Evolutionary conservation across 1,139 yeast species (phyloP), one percentile per base, ranked within the genome.

Genomic region (Geotrichum candidum): DNA sequence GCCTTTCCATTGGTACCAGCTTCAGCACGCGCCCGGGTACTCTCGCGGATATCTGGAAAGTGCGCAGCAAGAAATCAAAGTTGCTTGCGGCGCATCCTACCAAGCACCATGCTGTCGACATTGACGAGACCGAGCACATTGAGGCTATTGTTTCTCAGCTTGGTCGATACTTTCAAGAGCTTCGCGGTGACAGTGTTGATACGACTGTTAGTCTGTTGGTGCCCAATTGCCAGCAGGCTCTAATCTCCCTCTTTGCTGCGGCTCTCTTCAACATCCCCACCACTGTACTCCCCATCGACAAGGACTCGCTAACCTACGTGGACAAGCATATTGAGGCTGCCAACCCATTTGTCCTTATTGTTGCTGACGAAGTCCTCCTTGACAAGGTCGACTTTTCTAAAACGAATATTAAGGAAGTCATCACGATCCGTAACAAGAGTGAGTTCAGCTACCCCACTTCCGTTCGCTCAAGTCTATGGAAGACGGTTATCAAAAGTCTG

Each of bases 31-130:
- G 89, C 56, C 84, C 84, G 65, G 90, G 90, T 4, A 82, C 80
- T 64, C 70, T 85, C 60, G 74, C 78, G 65, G 90, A 86, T 70
- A 72, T 85, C 2, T 86, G 88, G 87, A 76, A 61, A 50, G 59
- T 73, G 60, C 67, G 68, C 60, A 61, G 59, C 25, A 63, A 56
- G 51, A 58, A 56, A 54, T 56, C 55, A 7, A 29, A 38, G 38
- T 27, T 56, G n/a, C 27, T 38, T 15, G 41, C 55, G 2, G 51
- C 45, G 27, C 54, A 56, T 41, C 45, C 45, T 18, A 38, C 54
- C 6, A 41, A 41, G 22, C 18, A n/a, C 22, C 23, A 41, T n/a
- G 48, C 51, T 10, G 15, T 51, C 11, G 23, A 35, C 2, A 41
- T 41, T 9, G 51, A 51, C 51, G 51, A n/a, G 41, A 5, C 45